Percentiles rank a stretch among this genome's conserved stretches.
These are phyloP conservation scores for Papiliotrema nemorosa DNA, from an alignment of 1,284 basidiomycete genomes.

Conservation along the genomic window DNA sequence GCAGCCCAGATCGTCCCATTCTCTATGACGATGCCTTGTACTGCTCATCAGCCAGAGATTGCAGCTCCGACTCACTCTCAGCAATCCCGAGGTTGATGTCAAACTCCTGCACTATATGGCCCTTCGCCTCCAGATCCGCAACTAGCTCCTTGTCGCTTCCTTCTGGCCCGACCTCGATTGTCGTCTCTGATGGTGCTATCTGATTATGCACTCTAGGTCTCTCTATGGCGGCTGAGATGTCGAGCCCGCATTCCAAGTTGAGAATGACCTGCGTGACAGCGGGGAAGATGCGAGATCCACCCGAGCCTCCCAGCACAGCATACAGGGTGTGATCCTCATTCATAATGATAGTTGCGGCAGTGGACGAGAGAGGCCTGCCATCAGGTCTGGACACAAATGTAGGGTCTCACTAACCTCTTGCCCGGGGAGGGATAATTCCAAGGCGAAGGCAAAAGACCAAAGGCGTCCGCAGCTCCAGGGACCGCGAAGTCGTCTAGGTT, in stretches of 20 bases:
- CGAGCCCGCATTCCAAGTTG: conserved; percentile 76
- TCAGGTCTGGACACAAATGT: background rate
- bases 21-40: conserved; percentile 65
- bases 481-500: conserved; percentile 74
- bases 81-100: conserved; percentile 47
- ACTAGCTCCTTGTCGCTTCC: conserved; percentile 56
- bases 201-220: conserved; percentile 88
- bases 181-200: conserved; percentile 64
- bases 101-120: conserved; percentile 65
- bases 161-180: conserved; percentile 57
- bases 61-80: conserved; percentile 26
- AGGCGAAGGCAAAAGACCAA: conserved; percentile 79
- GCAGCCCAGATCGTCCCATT: conserved; percentile 51
- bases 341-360: conserved; percentile 73
- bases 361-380: conserved; percentile 72
- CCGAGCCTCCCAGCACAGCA: conserved; percentile 74
- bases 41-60: conserved; percentile 34
- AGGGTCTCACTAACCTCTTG: conserved; percentile 56
- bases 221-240: conserved; percentile 77
- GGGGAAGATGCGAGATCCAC: conserved; percentile 80
- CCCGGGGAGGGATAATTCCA: conserved; percentile 83
- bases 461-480: conserved; percentile 73
- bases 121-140: conserved; percentile 58
- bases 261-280: conserved; percentile 76
- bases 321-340: conserved; percentile 65